A percentile compares a stretch with the other conserved stretches of the same genome.
These are phyloP conservation scores for Draba incana DNA, from an alignment of 345 rosid genomes.

Conservation along the genomic window DNA sequence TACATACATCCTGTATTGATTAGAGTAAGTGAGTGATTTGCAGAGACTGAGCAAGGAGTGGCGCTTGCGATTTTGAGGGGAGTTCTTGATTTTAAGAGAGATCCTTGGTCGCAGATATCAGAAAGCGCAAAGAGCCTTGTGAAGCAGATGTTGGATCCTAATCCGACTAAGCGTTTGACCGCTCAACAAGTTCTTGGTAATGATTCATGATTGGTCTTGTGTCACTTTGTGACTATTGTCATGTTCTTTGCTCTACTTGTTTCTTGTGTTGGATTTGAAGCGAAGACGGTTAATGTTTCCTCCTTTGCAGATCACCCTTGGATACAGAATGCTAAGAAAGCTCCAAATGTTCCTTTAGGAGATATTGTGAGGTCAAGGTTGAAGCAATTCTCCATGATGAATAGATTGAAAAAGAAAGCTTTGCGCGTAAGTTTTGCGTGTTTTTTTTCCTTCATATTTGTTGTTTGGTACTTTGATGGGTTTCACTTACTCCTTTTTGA, in stretches of 20 bases:
- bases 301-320: slow-evolving; percentile 75
- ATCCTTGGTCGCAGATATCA: slow-evolving; percentile 96
- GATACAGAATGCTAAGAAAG: slow-evolving; percentile 94
- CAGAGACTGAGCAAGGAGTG: slow-evolving; percentile 97
- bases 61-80: slow-evolving; percentile 95
- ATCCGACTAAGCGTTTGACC: slow-evolving; percentile 76
- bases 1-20: not conserved
- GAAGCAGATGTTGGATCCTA: slow-evolving; percentile 80
- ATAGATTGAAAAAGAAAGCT: slow-evolving; percentile 94
- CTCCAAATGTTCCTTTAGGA: slow-evolving; percentile 95
- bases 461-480: slow-evolving; percentile 10
- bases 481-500: slow-evolving; percentile 8
- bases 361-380: slow-evolving; percentile 97
- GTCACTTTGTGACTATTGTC: not conserved
- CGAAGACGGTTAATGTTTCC: not conserved
- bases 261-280: not conserved
- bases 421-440: slow-evolving; percentile 56
- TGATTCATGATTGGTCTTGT: slow-evolving; percentile 10
- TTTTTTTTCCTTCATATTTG: not conserved
- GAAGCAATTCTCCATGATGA: slow-evolving; percentile 95
- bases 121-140: slow-evolving; percentile 88
- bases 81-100: slow-evolving; percentile 78
- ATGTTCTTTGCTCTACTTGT: slow-evolving; percentile 11
- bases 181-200: slow-evolving; percentile 95
- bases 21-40: slow-evolving; percentile 19